Percentiles rank a stretch among this genome's conserved stretches.
Evolutionary conservation across 2,329 filamentous ascomycete species (phyloP).

Genomic region (Fusarium buxicola): DNA sequence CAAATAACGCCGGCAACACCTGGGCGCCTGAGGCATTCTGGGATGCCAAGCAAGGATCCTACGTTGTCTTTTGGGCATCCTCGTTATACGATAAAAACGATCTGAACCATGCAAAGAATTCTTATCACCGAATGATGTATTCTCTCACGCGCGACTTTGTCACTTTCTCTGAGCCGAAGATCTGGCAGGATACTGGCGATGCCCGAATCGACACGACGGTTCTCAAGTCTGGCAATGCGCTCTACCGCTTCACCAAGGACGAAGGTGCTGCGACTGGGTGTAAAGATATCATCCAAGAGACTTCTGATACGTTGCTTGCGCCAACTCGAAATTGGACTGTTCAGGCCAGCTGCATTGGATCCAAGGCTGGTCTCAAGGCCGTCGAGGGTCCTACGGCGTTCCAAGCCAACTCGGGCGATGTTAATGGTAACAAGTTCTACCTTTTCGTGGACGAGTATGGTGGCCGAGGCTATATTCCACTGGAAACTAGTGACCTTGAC

Average conservation of each 20-base stretch:
- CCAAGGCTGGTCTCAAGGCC: slow-evolving; percentile 58
- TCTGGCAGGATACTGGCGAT: slow-evolving; percentile 64
- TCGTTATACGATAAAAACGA: slow-evolving; percentile 58
- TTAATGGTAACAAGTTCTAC: slow-evolving; percentile 64
- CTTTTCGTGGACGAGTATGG: slow-evolving; percentile 67
- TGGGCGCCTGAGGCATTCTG: slow-evolving; percentile 66
- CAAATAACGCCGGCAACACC: slow-evolving; percentile 62
- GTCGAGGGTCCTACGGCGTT: slow-evolving; percentile 66
- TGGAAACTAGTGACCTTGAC: slow-evolving; percentile 62
- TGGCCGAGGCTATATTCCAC: slow-evolving; percentile 63
- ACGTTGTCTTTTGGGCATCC: slow-evolving; percentile 60
- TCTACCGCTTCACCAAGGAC: slow-evolving; percentile 67
- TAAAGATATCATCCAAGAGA: slow-evolving; percentile 65
- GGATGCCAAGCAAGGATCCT: slow-evolving; percentile 56
- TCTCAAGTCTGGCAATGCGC: slow-evolving; percentile 54
- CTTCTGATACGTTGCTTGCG: slow-evolving; percentile 55
- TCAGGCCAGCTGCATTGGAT: slow-evolving; percentile 62
- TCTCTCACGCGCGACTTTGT: slow-evolving; percentile 63
- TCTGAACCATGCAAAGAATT: slow-evolving; percentile 53
- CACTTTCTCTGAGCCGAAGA: slow-evolving; percentile 58
- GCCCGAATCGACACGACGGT: slow-evolving; percentile 66
- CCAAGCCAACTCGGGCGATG: slow-evolving; percentile 61
- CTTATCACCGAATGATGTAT: slow-evolving; percentile 66
- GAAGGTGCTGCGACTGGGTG: slow-evolving; percentile 64
- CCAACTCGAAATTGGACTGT: slow-evolving; percentile 57